Percentiles rank a stretch among this genome's conserved stretches.
These are phyloP conservation scores for Artemisia annua DNA, from an alignment of 129 eudicot genomes.

Conservation along the genomic window DNA sequence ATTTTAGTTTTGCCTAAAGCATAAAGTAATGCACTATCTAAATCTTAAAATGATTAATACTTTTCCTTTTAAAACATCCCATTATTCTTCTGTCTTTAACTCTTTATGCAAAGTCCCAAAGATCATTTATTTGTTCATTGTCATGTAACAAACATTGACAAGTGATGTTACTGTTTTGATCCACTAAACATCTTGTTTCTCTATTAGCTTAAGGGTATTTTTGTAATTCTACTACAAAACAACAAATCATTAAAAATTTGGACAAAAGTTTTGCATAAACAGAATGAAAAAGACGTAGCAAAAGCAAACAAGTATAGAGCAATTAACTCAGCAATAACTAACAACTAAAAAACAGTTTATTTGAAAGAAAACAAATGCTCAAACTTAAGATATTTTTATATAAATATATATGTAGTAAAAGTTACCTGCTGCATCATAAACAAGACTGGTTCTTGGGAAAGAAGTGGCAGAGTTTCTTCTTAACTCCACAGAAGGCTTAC, in stretches of 20 bases:
- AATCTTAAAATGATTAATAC: not conserved
- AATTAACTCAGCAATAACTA: not conserved
- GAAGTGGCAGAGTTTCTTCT: slow-evolving; percentile 54
- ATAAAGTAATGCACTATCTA: not conserved
- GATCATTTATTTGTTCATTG: not conserved
- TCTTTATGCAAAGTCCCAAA: not conserved
- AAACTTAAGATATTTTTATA: not conserved
- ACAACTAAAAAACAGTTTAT: not conserved
- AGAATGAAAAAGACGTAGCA: slow-evolving; percentile 12
- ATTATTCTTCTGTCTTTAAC: not conserved
- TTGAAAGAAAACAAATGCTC: not conserved
- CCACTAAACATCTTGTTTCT: not conserved
- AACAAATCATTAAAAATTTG: not conserved
- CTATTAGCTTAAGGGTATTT: slow-evolving; percentile 5
- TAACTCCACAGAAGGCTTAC: slow-evolving; percentile 55
- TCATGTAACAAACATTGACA: not conserved
- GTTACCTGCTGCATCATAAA: slow-evolving; percentile 95
- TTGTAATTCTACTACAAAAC: not conserved
- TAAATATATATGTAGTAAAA: not conserved
- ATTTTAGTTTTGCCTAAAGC: not conserved
- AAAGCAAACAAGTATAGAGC: slow-evolving; percentile 21
- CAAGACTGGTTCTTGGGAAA: slow-evolving; percentile 86
- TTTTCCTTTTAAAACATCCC: slow-evolving; percentile 16
- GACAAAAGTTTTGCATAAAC: not conserved
- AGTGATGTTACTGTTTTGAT: not conserved